These are phyloP conservation scores for Candida tallmaniae DNA, from an alignment of 805 yeast species.

Conservation along the genomic window DNA sequence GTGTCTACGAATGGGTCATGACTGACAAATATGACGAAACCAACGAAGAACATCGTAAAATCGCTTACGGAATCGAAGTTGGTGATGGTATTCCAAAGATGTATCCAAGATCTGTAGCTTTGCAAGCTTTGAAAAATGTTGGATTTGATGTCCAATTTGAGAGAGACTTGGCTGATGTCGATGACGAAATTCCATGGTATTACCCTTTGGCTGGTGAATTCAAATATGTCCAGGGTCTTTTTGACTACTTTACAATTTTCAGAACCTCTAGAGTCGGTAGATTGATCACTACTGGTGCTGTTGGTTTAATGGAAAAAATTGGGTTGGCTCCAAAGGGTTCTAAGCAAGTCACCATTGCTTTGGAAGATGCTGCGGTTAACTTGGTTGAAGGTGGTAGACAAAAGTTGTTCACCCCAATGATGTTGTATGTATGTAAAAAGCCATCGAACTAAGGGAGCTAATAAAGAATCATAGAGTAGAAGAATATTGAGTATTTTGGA, in stretches of 20 bases:
- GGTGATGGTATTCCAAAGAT: slow-evolving; percentile 99
- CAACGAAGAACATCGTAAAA: slow-evolving; percentile 85
- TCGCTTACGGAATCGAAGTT: slow-evolving; percentile 94
- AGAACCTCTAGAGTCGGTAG: slow-evolving; percentile 90
- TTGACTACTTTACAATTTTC: slow-evolving; percentile 77
- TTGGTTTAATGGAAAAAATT: slow-evolving; percentile 75
- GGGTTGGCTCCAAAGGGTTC: slow-evolving; percentile 92
- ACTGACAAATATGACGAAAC: slow-evolving; percentile 86
- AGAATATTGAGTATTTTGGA: no score
- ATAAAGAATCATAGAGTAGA: background rate
- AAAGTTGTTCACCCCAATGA: slow-evolving; percentile 95
- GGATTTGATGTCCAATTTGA: slow-evolving; percentile 80
- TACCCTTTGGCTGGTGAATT: slow-evolving; percentile 94
- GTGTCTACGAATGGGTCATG: slow-evolving; percentile 99
- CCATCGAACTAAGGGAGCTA: slow-evolving; percentile 35
- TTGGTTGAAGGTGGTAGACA: slow-evolving; percentile 89
- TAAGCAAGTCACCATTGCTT: slow-evolving; percentile 81
- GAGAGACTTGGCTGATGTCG: slow-evolving; percentile 76
- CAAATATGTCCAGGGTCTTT: slow-evolving; percentile 74
- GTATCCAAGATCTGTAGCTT: slow-evolving; percentile 83
- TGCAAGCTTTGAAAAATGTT: slow-evolving; percentile 74
- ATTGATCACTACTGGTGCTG: slow-evolving; percentile 72
- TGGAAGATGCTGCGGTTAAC: slow-evolving; percentile 96
- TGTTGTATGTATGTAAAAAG: slow-evolving; percentile 84
- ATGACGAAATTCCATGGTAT: slow-evolving; percentile 93